phyloP scores from a whole-genome alignment of 2,329 filamentous ascomycete species.

The Pseudogymnoascus sp. region DNA sequence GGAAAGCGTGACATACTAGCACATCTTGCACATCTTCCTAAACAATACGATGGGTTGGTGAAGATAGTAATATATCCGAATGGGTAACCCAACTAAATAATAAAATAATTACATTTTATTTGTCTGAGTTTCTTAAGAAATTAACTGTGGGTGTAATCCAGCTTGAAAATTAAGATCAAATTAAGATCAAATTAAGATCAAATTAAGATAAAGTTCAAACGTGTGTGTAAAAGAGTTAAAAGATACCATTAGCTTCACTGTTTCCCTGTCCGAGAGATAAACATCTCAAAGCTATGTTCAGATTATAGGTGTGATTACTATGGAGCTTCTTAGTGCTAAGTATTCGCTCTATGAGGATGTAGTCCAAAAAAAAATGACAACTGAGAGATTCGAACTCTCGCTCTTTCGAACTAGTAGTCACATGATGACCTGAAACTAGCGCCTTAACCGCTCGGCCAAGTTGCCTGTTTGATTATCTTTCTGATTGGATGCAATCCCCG shows the following conservation, averaged over 20 bases:
- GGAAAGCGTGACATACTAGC: not conserved
- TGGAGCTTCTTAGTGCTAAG: too few relatives aligned
- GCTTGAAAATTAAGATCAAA: not conserved
- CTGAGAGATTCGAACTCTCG: constrained; percentile 26
- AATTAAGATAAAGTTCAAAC: too few relatives aligned
- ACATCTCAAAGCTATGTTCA: not conserved
- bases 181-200: too few relatives aligned
- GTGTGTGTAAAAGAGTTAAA: too few relatives aligned
- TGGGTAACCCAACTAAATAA: not conserved
- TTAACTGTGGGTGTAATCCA: not conserved
- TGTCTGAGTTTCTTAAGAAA: not conserved
- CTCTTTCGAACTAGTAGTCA: constrained; percentile 25
- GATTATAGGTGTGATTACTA: too few relatives aligned
- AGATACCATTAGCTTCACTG: not conserved
- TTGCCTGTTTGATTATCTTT: too few relatives aligned
- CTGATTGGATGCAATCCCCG: too few relatives aligned
- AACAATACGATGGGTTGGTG: not conserved
- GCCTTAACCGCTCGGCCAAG: constrained; percentile 25
- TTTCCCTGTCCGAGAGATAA: not conserved
- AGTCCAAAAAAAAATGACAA: too few relatives aligned
- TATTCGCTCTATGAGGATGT: too few relatives aligned
- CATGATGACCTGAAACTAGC: constrained; percentile 20
- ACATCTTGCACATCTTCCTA: too few relatives aligned
- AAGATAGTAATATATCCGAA: not conserved
- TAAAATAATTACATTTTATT: not conserved